Percentiles rank a stretch among this genome's conserved stretches.
phyloP scores from a whole-genome alignment of 2,329 filamentous ascomycete genomes.

The Chaetomium strumarium region DNA sequence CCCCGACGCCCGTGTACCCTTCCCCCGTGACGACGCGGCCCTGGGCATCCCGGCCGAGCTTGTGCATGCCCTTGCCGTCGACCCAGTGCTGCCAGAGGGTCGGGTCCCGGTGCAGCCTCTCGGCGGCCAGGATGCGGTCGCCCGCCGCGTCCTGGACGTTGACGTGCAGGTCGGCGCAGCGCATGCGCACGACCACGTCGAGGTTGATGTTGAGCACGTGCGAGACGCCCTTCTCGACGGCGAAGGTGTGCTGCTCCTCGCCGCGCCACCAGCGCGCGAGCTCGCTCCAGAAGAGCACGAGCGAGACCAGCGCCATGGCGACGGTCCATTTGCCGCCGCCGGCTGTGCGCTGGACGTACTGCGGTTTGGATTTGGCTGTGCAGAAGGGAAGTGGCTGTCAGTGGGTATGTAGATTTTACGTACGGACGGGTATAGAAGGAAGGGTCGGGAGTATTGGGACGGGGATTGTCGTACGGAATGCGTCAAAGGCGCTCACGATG shows the following conservation, averaged over 20 bases:
- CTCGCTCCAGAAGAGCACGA: conserved; percentile 72
- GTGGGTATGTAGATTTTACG: not conserved
- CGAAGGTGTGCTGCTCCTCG: conserved; percentile 80
- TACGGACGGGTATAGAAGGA: not conserved
- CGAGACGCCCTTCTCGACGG: conserved; percentile 85
- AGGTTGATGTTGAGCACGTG: conserved; percentile 90
- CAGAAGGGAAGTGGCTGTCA: not conserved
- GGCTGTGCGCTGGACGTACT: conserved; percentile 78
- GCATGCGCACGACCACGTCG: conserved; percentile 87
- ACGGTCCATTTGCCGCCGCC: conserved; percentile 94
- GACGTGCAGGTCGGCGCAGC: conserved; percentile 80
- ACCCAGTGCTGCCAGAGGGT: conserved; percentile 83
- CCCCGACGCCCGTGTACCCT: conserved; percentile 44
- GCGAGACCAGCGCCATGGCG: conserved; percentile 67
- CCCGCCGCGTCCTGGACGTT: conserved; percentile 96
- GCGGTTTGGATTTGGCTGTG: conserved; percentile 87
- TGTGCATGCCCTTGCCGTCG: conserved; percentile 60
- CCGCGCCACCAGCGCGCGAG: conserved; percentile 78
- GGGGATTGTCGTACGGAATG: conserved; percentile 68
- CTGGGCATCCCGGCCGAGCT: conserved; percentile 49
- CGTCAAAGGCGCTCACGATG: conserved; percentile 85
- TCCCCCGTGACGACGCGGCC: conserved; percentile 52
- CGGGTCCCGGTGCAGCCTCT: conserved; percentile 65
- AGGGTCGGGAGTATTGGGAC: not conserved
- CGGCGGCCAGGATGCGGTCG: conserved; percentile 80